phyloP scores from a whole-genome alignment of 1,284 basidiomycete species.

The Microbotryum saponariae region DNA sequence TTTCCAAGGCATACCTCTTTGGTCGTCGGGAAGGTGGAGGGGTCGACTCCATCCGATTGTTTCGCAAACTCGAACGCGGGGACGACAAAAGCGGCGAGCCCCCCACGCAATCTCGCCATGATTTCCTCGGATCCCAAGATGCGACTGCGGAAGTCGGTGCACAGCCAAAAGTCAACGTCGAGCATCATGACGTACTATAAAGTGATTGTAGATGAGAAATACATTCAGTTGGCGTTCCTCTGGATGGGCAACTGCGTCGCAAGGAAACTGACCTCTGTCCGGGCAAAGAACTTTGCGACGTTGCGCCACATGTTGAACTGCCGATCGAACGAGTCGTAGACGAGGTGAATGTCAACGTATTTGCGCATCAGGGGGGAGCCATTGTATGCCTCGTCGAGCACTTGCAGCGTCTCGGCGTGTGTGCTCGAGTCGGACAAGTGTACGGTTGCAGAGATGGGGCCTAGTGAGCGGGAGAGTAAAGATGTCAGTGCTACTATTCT shows the following conservation, averaged over 20 bases:
- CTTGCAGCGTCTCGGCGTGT: conserved; percentile 48
- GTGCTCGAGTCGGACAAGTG: conserved; percentile 50
- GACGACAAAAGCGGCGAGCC: conserved; percentile 60
- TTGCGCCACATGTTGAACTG: conserved; percentile 83
- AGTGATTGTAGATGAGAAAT: no score
- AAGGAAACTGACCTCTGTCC: conserved; percentile 49
- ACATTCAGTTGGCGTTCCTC: no score
- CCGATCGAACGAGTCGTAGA: conserved; percentile 69
- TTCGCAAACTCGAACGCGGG: conserved; percentile 69
- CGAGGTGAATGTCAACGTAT: conserved; percentile 77
- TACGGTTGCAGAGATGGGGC: conserved; percentile 71
- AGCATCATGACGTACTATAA: conserved; percentile 67
- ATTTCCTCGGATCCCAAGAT: conserved; percentile 45
- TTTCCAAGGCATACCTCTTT: conserved; percentile 50
- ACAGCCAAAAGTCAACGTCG: conserved; percentile 74
- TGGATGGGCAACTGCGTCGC: no score
- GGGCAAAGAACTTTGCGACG: conserved; percentile 65
- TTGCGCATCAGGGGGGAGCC: conserved; percentile 55
- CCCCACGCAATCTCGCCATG: conserved; percentile 46
- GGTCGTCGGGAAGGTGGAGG: conserved; percentile 53
- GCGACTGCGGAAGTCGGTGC: conserved; percentile 62
- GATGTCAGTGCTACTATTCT: neutral
- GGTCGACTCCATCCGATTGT: conserved; percentile 55
- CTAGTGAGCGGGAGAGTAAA: conserved; percentile 40
- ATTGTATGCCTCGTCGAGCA: conserved; percentile 57